Conservation (phyloP, 306 rosid species). For the Prunus mume region DNA sequence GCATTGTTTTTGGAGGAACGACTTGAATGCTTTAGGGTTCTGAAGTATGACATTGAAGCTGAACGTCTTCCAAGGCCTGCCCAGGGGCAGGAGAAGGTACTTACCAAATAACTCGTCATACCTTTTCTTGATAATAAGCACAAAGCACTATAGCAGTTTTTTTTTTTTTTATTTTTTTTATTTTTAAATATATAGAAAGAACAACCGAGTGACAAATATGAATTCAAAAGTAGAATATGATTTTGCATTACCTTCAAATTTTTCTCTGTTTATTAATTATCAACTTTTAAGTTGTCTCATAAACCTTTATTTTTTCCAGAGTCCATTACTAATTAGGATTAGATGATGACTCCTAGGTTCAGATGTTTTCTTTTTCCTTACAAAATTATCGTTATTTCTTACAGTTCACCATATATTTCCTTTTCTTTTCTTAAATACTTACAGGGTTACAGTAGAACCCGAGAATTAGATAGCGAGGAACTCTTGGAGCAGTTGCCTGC, state of each 20-base stretch:
- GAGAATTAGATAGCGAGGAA: slow-evolving; percentile 93
- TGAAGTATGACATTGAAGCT: slow-evolving; percentile 96
- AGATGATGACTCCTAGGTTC: not conserved
- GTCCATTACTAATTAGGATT: not conserved
- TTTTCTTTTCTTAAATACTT: slow-evolving; percentile 13
- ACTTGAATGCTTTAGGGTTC: slow-evolving; percentile 86
- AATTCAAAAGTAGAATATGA: not conserved
- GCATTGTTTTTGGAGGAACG: slow-evolving; percentile 98
- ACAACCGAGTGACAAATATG: not conserved
- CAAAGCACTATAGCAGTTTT: not conserved
- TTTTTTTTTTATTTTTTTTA: too few relatives aligned
- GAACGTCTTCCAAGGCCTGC: slow-evolving; percentile 92
- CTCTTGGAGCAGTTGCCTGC: slow-evolving; percentile 95
- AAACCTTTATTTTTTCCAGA: not conserved
- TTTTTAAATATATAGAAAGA: not conserved
- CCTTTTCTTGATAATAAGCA: not conserved
- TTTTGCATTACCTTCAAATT: not conserved
- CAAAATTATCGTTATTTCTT: not conserved
- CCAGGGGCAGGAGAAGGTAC: slow-evolving; percentile 89
- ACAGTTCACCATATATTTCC: not conserved
- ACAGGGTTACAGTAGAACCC: slow-evolving; percentile 92
- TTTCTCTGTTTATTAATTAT: not conserved
- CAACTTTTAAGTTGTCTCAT: not conserved
- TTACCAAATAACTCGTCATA: not conserved
- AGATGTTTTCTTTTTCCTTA: not conserved